Evolutionary conservation across 306 rosid genomes (phyloP), one percentile per base, ranked within the genome.

Genomic region (Prunus davidiana): DNA sequence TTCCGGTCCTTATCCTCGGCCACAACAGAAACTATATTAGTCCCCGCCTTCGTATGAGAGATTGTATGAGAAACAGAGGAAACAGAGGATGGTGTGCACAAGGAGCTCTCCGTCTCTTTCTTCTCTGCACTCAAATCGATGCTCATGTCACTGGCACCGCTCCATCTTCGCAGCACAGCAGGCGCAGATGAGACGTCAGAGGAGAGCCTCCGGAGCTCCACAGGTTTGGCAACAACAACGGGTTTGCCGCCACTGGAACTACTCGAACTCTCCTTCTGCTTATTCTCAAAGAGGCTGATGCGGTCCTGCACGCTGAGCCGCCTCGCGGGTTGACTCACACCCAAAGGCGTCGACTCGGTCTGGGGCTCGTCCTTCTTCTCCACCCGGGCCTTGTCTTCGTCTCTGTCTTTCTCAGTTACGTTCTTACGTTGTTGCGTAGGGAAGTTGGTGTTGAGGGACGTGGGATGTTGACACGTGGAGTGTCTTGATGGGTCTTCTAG

Each of bases 251-350:
- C 86, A 52, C 87, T 67, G 50, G 69, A 62, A 46, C 88, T 34
- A 2, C 79, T 54, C 1, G 86, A 79, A 78, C 12, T 87, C 79
- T 92, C 97, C 84, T 91, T 93, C 90, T 96, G 99, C 76, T 96
- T 96, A 83, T 85, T 93, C 87, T 96, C 99, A 18, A 96, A 96
- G 25, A 96, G 91, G 84, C 88, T 96, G 81, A 96, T 96, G 8
- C 98, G 88, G 84, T 96, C 99, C 86, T 92, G 99, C 28, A 96
- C 99, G 52, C 97, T 91, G 60, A 96, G 97, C 72, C 98, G 89
- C 85, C 98, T 88, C 2, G 84, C 50, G 0, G 89, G 66, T 67
- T 83, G 96, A 72, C 83, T 80, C 24, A 83, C 75, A 1, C 8
- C 67, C 67, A 63, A 30, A 7, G 86, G 83, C 3, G 78, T 22